Percentiles rank a stretch among this genome's conserved stretches.
phyloP scores from a whole-genome alignment of 768 basidiomycete species.

The Melanogaster broomeanus region DNA sequence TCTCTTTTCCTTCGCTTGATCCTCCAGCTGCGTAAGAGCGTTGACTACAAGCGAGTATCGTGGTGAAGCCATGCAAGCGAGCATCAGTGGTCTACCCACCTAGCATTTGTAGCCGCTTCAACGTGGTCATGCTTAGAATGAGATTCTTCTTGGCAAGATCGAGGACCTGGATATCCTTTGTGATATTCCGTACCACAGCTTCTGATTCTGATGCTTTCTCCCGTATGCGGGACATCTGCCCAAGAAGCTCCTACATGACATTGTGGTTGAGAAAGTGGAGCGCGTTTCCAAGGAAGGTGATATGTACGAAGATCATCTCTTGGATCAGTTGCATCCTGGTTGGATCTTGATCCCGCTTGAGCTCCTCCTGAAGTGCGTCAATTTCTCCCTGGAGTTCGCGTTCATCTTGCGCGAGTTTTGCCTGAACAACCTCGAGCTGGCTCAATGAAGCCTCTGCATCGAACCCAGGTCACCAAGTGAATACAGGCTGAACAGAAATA shows the following conservation, averaged over 20 bases:
- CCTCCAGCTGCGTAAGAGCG: slow-evolving; percentile 78
- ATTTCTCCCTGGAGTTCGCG: slow-evolving; percentile 73
- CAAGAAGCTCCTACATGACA: slow-evolving; percentile 74
- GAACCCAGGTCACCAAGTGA: slow-evolving; percentile 1
- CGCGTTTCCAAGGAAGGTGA: background rate
- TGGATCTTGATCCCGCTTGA: slow-evolving; percentile 82
- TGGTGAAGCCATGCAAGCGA: background rate
- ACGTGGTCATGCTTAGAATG: slow-evolving; percentile 81
- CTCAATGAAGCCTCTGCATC: slow-evolving; percentile 71
- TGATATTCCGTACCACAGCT: slow-evolving; percentile 92
- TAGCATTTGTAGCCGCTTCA: slow-evolving; percentile 92
- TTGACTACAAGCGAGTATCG: slow-evolving; percentile 56
- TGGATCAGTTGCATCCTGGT: slow-evolving; percentile 88
- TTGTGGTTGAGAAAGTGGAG: slow-evolving; percentile 6
- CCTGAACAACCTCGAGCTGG: slow-evolving; percentile 70
- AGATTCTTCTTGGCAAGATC: slow-evolving; percentile 95
- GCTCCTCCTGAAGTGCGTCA: slow-evolving; percentile 60
- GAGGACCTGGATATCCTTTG: slow-evolving; percentile 92
- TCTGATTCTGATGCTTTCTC: slow-evolving; percentile 98
- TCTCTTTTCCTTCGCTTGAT: slow-evolving; percentile 71
- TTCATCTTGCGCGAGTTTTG: slow-evolving; percentile 68
- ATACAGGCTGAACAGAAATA: slow-evolving; percentile 12
- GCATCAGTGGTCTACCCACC: slow-evolving; percentile 49
- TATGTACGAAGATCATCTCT: slow-evolving; percentile 89
- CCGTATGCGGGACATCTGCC: slow-evolving; percentile 93